Conservation (phyloP, 2,329 filamentous ascomycete genomes). For the Neofusicoccum ribis region DNA sequence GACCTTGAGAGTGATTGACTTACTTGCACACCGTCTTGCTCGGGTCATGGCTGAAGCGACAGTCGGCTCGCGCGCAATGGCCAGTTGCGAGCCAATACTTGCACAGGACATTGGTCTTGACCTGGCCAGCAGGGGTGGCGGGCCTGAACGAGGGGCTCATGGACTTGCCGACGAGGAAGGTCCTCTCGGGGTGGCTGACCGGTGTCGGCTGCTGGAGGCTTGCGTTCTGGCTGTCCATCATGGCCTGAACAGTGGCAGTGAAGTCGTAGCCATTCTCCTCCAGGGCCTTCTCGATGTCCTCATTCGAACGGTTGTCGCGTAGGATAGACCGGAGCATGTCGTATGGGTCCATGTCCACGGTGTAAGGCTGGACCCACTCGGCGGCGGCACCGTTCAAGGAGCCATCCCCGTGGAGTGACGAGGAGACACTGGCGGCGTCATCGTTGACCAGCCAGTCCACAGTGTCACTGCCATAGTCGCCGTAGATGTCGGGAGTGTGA, state of each 20-base stretch:
- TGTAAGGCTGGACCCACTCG: constrained; percentile 69
- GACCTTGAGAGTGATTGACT: constrained; percentile 44
- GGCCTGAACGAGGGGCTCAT: constrained; percentile 73
- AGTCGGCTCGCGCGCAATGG: constrained; percentile 93
- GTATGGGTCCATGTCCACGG: constrained; percentile 93
- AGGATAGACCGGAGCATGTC: constrained; percentile 96
- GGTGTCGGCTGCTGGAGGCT: constrained; percentile 48
- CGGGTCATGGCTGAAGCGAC: constrained; percentile 93
- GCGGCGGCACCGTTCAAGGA: constrained; percentile 77
- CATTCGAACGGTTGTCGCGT: constrained; percentile 83
- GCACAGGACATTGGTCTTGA: constrained; percentile 87
- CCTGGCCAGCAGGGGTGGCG: constrained; percentile 71
- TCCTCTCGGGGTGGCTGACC: constrained; percentile 57
- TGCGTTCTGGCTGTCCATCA: constrained; percentile 69
- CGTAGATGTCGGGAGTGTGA: constrained; percentile 80
- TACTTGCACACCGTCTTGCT: constrained; percentile 98
- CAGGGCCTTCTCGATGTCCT: constrained; percentile 90
- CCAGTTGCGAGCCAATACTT: constrained; percentile 96
- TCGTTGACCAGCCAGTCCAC: constrained; percentile 95
- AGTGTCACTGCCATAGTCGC: constrained; percentile 88
- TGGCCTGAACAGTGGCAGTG: constrained; percentile 82
- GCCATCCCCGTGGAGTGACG: constrained; percentile 67
- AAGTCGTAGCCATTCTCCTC: constrained; percentile 90
- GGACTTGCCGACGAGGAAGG: constrained; percentile 83
- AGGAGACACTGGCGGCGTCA: constrained; percentile 79